Conservation (phyloP, 768 basidiomycete genomes). For the Lactarius quietus region DNA sequence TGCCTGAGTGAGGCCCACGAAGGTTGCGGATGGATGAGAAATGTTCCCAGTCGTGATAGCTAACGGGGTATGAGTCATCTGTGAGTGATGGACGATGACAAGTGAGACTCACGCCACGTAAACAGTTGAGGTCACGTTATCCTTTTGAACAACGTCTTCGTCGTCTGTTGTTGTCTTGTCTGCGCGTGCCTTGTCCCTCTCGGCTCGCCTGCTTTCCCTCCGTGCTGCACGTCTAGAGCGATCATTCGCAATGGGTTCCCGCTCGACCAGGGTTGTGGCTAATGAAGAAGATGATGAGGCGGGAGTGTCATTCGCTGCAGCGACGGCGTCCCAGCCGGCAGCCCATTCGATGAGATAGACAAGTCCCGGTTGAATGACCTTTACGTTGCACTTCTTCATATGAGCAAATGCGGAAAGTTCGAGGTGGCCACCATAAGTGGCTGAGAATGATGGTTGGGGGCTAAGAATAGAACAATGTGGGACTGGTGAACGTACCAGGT, state of each 20-base stretch:
- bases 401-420: slow-evolving; percentile 93
- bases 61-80: slow-evolving; percentile 29
- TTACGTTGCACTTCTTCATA: slow-evolving; percentile 71
- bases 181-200: slow-evolving; percentile 28
- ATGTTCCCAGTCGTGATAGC: slow-evolving; percentile 94
- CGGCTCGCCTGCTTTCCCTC: slow-evolving; percentile 38
- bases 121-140: slow-evolving; percentile 41
- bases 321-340: slow-evolving; percentile 47
- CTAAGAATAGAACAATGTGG: slow-evolving; percentile 23
- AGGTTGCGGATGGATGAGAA: slow-evolving; percentile 92
- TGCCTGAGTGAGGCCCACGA: slow-evolving; percentile 75
- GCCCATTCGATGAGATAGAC: slow-evolving; percentile 88
- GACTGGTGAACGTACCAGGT: slow-evolving; percentile 49
- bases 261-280: slow-evolving; percentile 27
- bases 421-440: slow-evolving; percentile 90
- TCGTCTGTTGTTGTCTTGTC: slow-evolving; percentile 24
- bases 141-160: slow-evolving; percentile 31
- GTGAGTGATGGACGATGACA: slow-evolving; percentile 12
- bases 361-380: slow-evolving; percentile 89
- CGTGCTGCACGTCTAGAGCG: slow-evolving; percentile 45
- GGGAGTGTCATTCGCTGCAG: slow-evolving; percentile 26
- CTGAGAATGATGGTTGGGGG: slow-evolving; percentile 35
- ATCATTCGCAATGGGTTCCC: slow-evolving; percentile 34
- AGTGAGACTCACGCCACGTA: slow-evolving; percentile 75
- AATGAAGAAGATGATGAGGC: slow-evolving; percentile 28